These are phyloP conservation scores for Penicillium ucsense DNA, from an alignment of 495 filamentous ascomycete species.

Conservation along the genomic window DNA sequence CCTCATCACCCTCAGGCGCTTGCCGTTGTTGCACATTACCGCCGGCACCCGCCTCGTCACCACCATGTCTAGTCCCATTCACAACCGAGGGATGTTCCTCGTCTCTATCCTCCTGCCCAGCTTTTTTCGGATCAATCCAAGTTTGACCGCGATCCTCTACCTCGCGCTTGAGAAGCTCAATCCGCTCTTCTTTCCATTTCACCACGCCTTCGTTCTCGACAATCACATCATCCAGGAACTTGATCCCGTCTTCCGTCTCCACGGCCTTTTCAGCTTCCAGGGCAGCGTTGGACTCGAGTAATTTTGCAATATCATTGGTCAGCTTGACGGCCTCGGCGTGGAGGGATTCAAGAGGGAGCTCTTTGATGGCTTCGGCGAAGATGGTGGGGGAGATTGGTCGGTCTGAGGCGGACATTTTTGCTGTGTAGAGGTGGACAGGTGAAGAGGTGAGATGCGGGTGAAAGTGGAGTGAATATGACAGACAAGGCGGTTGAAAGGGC, in stretches of 20 bases:
- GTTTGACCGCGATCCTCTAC: conserved; percentile 62
- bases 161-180: conserved; percentile 58
- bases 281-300: conserved; percentile 34
- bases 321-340: conserved; percentile 76
- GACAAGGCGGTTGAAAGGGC: not conserved
- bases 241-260: conserved; percentile 61
- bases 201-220: conserved; percentile 70
- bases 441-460: not conserved
- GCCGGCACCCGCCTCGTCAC: conserved; percentile 13
- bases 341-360: conserved; percentile 57
- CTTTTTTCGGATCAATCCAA: conserved; percentile 50
- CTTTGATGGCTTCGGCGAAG: conserved; percentile 59
- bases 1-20: conserved; percentile 39
- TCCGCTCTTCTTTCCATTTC: conserved; percentile 59
- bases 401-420: conserved; percentile 28
- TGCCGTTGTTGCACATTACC: not conserved
- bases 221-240: conserved; percentile 30
- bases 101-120: conserved; percentile 6
- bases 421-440: not conserved
- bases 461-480: not conserved
- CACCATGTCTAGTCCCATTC: conserved; percentile 27
- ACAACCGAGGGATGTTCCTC: conserved; percentile 6
- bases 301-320: conserved; percentile 72
- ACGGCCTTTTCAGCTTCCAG: conserved; percentile 40
- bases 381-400: conserved; percentile 25